Evolutionary conservation across 176 grass and related monocot species (phyloP), one percentile per base, ranked within the genome.

Genomic region (Dendrocalamus sinicus): DNA sequence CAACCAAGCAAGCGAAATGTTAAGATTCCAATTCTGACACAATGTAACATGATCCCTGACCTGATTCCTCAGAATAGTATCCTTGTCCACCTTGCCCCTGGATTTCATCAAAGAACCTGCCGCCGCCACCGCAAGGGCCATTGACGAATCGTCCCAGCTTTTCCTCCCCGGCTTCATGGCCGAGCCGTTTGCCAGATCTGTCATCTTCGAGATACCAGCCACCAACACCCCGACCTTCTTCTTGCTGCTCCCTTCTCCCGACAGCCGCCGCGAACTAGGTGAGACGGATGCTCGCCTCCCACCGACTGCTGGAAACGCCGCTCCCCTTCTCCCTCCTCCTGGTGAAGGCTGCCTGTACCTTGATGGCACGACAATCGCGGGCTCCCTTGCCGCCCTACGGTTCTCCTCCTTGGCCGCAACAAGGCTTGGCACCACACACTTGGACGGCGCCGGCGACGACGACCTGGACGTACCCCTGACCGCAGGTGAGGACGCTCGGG

Each of bases 311-410:
- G 93, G 88, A 43, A 93, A 99, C 32, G 75, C 77, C 4, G 75
- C 53, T 0, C 80, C 81, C 47, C 91, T 92, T 50, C 91, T 92
- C 61, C 88, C 78, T 30, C 76, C 82, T 1, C 78, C 70, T 0
- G 95, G 93, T 1, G 95, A 98, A 14, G 95, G 93, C 6, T 99
- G 91, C 45, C 93, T 78, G 79, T 95, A 95, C 74, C 95, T 87
- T 4, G 95, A 95, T 2, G 95, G 95, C 30, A 97, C 92, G 10
- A 97, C 58, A 19, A 97, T 97, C 0, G 92, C 89, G 9, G 95
- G 89, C 78, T 97, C 95, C 84, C 65, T 91, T 7, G 82, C 86
- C 8, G 35, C 47, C 61, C 80, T 84, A 9, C 95, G 83, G 40
- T 95, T 93, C 83, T 95, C 95, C 62, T 95, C 93, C 84, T 95